phyloP scores from a whole-genome alignment of 1,284 basidiomycete genomes.

The Ceratobasidium sp. region DNA sequence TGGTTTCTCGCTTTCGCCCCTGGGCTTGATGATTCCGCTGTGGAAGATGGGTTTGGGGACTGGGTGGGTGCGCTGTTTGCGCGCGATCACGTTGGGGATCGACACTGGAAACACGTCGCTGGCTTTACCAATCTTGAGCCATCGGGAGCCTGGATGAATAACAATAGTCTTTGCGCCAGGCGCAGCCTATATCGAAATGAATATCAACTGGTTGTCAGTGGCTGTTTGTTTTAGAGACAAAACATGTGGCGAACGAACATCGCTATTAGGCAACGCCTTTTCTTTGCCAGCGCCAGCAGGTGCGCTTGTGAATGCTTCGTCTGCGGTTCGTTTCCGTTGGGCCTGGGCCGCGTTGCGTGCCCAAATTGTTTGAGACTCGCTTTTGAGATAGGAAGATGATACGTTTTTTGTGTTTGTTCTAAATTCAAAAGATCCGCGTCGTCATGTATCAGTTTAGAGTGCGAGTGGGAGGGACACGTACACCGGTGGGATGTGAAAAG shows the following conservation, averaged over 20 bases:
- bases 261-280: constrained; percentile 12
- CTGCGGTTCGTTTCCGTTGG: constrained; percentile 56
- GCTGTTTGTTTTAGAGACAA: constrained; percentile 49
- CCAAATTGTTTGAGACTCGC: constrained; percentile 75
- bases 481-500: constrained; percentile 79
- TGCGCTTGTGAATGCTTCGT: constrained; percentile 28
- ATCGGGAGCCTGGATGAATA: constrained; percentile 92
- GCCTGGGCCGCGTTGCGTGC: constrained; percentile 64
- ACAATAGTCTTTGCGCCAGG: constrained; percentile 68
- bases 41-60: not conserved
- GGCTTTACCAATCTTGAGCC: constrained; percentile 86
- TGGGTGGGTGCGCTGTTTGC: constrained; percentile 49
- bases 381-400: constrained; percentile 74
- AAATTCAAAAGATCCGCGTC: constrained; percentile 38
- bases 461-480: constrained; percentile 52
- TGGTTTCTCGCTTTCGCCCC: constrained; percentile 18
- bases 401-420: constrained; percentile 79
- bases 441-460: constrained; percentile 3
- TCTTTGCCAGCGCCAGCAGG: constrained; percentile 3
- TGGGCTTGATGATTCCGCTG: constrained; percentile 14
- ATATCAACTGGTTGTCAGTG: constrained; percentile 52
- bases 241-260: constrained; percentile 15
- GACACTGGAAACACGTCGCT: constrained; percentile 82
- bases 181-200: constrained; percentile 53
- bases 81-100: constrained; percentile 80